Base-by-base conservation (phyloP, 176 grass and related monocot genomes). In the Oryza meridionalis region DNA sequence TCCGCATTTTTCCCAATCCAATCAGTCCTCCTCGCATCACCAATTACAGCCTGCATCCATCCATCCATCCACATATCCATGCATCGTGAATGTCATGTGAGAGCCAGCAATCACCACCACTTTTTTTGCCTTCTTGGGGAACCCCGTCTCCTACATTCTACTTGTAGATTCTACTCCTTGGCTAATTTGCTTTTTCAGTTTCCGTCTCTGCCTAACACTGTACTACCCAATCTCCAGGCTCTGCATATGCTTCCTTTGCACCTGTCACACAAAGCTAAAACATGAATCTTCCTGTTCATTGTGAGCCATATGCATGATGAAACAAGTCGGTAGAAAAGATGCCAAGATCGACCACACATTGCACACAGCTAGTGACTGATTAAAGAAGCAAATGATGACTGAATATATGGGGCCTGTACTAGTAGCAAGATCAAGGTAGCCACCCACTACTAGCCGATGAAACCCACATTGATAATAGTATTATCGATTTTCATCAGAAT, bases 31-130 rank as follows among this genome's bases (percentile, higher is more conserved):
- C 15, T 64, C 21, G 38, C 38, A 40, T 40, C 38, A 1, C 70
- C 55, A 4, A 15, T 55, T 11, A 29, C 81, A 49, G 44, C 69
- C 21, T 62, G 58, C 69, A 14, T 7, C 38, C 38, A 40, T 40
- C 38, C 12, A 58, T 58, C 17, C 69, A 14, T 7, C 38, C 38
- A 40, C 8, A 7, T 4, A 58, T 58, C 17, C 53, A 58, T 25
- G 44, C 81, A 53, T 42, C 38, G 77, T 85, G 87, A 64, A 51
- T 75, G 69, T 68, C 87, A 67, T 84, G 76, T 49, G 85, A 81
- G 14, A 81, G 14, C 42, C 42, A 9, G 9, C 25, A 32, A 70
- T 79, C 75, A n/a, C 80, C 44, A 43, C 32, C 17, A 45, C 25
- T 73, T 53, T 69, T 69, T 62, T 62, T 58, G 17, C 58, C 14